These are phyloP conservation scores for Solanum ossicruentum DNA, from an alignment of 257 asterid species.

Conservation along the genomic window DNA sequence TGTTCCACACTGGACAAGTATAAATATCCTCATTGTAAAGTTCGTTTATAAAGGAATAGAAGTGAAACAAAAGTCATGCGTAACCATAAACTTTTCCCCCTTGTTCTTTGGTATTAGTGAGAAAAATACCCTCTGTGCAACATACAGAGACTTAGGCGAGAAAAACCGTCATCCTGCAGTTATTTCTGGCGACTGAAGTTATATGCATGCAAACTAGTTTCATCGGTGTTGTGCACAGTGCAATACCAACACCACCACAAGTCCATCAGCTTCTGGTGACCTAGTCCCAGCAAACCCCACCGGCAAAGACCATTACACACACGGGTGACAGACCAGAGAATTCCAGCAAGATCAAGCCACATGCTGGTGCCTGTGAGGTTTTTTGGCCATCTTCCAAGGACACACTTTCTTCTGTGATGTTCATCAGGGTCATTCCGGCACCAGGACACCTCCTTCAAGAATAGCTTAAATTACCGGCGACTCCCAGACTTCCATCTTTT, in stretches of 20 bases:
- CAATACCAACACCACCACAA: background rate
- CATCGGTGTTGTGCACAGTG: background rate
- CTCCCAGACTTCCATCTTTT: background rate
- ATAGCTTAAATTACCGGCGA: background rate
- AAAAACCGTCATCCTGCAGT: background rate
- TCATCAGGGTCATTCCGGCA: background rate
- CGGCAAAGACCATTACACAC: background rate
- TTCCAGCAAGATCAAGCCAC: background rate
- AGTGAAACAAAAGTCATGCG: background rate
- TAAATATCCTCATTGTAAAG: background rate
- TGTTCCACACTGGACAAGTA: background rate
- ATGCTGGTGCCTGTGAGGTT: background rate
- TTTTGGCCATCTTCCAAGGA: background rate
- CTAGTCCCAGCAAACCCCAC: background rate
- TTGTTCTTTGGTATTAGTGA: background rate
- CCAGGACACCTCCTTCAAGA: background rate
- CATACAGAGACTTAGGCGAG: background rate
- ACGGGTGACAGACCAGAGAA: background rate
- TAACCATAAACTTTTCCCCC: background rate
- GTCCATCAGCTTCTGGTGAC: background rate
- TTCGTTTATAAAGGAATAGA: background rate
- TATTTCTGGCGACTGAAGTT: background rate
- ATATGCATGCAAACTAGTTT: background rate
- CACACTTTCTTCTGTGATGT: background rate
- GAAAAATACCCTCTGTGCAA: background rate